Evolutionary conservation across 2,329 filamentous ascomycete species (phyloP), one percentile per base, ranked within the genome.

Genomic region (Hymenoscyphus fraxineus): DNA sequence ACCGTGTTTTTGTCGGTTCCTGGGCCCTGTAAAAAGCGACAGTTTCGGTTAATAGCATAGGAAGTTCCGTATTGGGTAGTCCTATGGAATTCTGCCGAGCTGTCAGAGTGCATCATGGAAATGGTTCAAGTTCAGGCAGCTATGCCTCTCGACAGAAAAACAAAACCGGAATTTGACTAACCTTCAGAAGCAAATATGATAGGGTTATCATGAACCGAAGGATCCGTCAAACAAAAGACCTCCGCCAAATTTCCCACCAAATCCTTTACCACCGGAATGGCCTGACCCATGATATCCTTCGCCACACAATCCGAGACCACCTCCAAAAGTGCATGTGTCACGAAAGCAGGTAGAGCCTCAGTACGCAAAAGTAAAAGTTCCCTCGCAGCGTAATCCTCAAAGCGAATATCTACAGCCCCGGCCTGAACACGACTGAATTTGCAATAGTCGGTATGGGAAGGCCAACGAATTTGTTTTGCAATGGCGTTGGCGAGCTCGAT

Each of bases 171-270:
- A 16, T 39, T 22, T 27, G 6, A 39, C 69, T 68, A 72, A 88
- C 87, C 87, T 80, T 91, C 86, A 9, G 88, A 91, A 9, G 88
- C 88, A 74, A 91, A 91, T 3, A 92, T 84, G 62, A 92, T 89
- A 0, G 89, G 89, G 72, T 92, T 91, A 65, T 91, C 90, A 3
- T 82, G 79, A 64, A 87, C 78, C 1, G 87, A 89, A 7, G 90
- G 88, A 72, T 92, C 89, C 0, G 88, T 90, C 61, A 93, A 75
- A 73, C 89, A 92, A 69, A 92, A 92, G 0, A 91, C 88, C 73
- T 92, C 89, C 0, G 88, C 89, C 64, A 92, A 75, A 0, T 88
- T 89, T 73, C 92, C 88, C 0, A 88, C 88, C n/a, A 88, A 82
- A 55, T 89, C 85, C 35, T 83, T 81, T 27, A 91, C 77, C 66